phyloP scores from a whole-genome alignment of 805 yeast species.

The Peterozyma toletana region DNA sequence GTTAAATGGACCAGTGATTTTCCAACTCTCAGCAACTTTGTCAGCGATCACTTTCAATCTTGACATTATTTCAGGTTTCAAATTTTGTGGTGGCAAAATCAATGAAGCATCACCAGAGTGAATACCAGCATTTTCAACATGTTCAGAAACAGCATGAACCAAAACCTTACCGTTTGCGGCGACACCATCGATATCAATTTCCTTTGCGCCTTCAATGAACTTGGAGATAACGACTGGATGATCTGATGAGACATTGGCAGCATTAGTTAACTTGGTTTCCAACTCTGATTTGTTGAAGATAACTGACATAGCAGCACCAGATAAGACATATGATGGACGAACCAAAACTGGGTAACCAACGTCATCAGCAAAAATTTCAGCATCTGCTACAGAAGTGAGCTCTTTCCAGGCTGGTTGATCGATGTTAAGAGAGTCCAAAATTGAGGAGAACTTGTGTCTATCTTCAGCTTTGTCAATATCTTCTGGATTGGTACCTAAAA shows the following conservation, averaged over 20 bases:
- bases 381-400: slow-evolving; percentile 86
- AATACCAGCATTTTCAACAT: slow-evolving; percentile 98
- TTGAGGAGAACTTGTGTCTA: slow-evolving; percentile 94
- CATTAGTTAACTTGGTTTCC: slow-evolving; percentile 82
- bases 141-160: slow-evolving; percentile 97
- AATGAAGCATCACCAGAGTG: slow-evolving; percentile 99
- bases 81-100: slow-evolving; percentile 94
- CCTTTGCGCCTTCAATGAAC: slow-evolving; percentile 94
- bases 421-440: slow-evolving; percentile 92
- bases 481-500: slow-evolving; percentile 95
- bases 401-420: slow-evolving; percentile 99
- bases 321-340: slow-evolving; percentile 93
- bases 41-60: slow-evolving; percentile 95
- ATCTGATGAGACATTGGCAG: slow-evolving; percentile 95
- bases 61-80: slow-evolving; percentile 83
- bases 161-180: slow-evolving; percentile 91
- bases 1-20: slow-evolving; percentile 96
- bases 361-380: slow-evolving; percentile 83
- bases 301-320: slow-evolving; percentile 99
- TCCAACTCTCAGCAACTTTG: slow-evolving; percentile 89
- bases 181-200: slow-evolving; percentile 98
- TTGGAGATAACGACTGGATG: slow-evolving; percentile 97
- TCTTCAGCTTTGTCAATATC: slow-evolving; percentile 98
- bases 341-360: slow-evolving; percentile 93
- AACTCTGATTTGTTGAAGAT: slow-evolving; percentile 86